phyloP scores from a whole-genome alignment of 306 rosid genomes.

The Cucurbita maxima region DNA sequence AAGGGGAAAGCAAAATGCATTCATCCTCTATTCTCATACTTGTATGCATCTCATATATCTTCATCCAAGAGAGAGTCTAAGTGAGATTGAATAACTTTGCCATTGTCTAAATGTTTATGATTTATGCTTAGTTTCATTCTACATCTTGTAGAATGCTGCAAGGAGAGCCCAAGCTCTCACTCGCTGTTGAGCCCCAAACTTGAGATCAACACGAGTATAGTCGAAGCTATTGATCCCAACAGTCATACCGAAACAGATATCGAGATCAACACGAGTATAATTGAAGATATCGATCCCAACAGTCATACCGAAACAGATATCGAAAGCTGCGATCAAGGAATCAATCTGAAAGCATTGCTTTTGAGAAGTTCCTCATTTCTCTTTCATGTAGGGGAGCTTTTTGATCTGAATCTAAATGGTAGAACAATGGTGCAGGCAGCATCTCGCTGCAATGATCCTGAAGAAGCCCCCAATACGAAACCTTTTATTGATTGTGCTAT shows the following conservation, averaged over 20 bases:
- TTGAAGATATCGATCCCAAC: constrained; percentile 16
- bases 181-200: constrained; percentile 14
- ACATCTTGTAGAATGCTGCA: constrained; percentile 28
- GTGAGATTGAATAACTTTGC: not conserved
- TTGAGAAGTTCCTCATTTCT: constrained; percentile 46
- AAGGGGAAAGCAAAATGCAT: not conserved
- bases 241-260: constrained; percentile 1
- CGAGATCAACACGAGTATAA: constrained; percentile 11
- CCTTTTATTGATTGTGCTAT: constrained; percentile 54
- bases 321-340: constrained; percentile 4
- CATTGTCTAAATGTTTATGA: not conserved
- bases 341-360: constrained; percentile 34
- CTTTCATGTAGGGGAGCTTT: constrained; percentile 40
- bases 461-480: constrained; percentile 12
- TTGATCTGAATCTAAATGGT: constrained; percentile 31
- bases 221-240: constrained; percentile 17
- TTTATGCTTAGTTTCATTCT: constrained; percentile 9
- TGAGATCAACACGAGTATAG: constrained; percentile 10
- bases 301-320: constrained; percentile 1
- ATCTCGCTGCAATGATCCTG: constrained; percentile 9
- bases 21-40: not conserved
- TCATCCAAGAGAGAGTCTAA: not conserved
- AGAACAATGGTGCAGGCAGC: constrained; percentile 19
- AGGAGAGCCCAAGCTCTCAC: constrained; percentile 15
- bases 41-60: not conserved